Evolutionary conservation across 2,329 filamentous ascomycete genomes (phyloP).

Genomic region (Beauveria bassiana): DNA sequence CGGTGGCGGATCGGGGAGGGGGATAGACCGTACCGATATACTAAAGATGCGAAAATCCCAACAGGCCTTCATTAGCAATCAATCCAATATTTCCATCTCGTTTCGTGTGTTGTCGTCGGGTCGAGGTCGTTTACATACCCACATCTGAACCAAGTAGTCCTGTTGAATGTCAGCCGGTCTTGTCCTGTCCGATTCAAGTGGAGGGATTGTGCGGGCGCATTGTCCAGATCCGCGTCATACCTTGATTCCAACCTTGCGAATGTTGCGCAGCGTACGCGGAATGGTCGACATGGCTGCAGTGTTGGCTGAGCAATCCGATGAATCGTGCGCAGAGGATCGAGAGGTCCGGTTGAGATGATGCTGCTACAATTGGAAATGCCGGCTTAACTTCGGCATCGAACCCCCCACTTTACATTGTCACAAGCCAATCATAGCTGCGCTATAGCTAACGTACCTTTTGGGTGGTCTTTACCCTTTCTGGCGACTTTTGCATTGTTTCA

Average conservation of each 20-base stretch:
- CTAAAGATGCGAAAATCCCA: conserved; percentile 26
- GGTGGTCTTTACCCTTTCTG: conserved; percentile 7
- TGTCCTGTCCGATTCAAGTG: background rate
- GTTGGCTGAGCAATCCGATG: conserved; percentile 20
- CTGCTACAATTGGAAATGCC: conserved; percentile 19
- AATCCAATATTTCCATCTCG: background rate
- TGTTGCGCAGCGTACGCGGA: conserved; percentile 74
- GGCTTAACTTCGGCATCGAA: conserved; percentile 23
- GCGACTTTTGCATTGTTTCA: background rate
- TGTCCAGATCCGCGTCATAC: conserved; percentile 35
- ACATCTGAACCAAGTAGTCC: conserved; percentile 89
- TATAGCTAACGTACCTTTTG: background rate
- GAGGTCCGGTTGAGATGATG: conserved; percentile 10
- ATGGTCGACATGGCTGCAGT: conserved; percentile 77
- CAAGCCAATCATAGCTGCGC: background rate
- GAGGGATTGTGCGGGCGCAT: background rate
- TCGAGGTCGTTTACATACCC: conserved; percentile 53
- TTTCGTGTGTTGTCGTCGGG: conserved; percentile 17
- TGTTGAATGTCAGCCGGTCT: conserved; percentile 28
- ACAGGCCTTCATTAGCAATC: background rate
- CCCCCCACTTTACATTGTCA: background rate
- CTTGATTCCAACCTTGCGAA: conserved; percentile 84
- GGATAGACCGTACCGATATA: conserved; percentile 42
- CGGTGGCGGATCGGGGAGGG: background rate
- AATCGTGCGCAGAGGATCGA: conserved; percentile 7